Conservation (phyloP, 306 rosid genomes). For the Pterocarpus macrocarpus region DNA sequence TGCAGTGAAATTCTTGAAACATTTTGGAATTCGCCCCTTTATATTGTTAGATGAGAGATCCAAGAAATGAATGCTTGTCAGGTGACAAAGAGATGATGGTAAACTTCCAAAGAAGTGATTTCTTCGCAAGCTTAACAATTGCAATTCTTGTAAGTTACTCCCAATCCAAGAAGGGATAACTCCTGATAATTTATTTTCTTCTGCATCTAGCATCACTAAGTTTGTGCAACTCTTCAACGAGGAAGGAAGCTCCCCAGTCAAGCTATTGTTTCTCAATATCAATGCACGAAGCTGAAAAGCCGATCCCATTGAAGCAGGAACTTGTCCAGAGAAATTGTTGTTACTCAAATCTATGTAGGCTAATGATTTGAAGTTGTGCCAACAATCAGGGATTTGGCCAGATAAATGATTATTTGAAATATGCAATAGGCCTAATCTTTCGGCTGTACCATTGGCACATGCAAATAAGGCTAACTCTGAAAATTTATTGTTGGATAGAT, state of each 20-base stretch:
- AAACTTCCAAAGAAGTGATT: slow-evolving; percentile 5
- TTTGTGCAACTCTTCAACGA: not conserved
- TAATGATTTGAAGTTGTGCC: not conserved
- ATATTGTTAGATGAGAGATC: slow-evolving; percentile 16
- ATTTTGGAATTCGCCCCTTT: slow-evolving; percentile 3
- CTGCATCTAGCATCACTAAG: not conserved
- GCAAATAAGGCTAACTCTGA: not conserved
- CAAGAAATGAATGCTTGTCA: slow-evolving; percentile 2
- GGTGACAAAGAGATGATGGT: not conserved
- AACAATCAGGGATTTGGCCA: slow-evolving; percentile 25
- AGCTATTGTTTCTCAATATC: slow-evolving; percentile 14
- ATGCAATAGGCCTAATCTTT: not conserved
- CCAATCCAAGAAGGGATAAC: not conserved
- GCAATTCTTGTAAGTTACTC: not conserved
- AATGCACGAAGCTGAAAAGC: not conserved
- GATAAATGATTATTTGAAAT: slow-evolving; percentile 7
- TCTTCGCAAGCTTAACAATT: not conserved
- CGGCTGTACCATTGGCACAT: not conserved
- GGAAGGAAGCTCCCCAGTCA: not conserved
- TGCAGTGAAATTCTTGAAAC: slow-evolving; percentile 33
- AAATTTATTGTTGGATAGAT: slow-evolving; percentile 1
- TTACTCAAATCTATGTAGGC: not conserved
- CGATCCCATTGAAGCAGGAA: not conserved
- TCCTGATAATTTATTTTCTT: slow-evolving; percentile 14
- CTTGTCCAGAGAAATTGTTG: slow-evolving; percentile 6